Conservation (phyloP, 192 early-diverging fungal species). For the Jimgerdemannia flammicorona region DNA sequence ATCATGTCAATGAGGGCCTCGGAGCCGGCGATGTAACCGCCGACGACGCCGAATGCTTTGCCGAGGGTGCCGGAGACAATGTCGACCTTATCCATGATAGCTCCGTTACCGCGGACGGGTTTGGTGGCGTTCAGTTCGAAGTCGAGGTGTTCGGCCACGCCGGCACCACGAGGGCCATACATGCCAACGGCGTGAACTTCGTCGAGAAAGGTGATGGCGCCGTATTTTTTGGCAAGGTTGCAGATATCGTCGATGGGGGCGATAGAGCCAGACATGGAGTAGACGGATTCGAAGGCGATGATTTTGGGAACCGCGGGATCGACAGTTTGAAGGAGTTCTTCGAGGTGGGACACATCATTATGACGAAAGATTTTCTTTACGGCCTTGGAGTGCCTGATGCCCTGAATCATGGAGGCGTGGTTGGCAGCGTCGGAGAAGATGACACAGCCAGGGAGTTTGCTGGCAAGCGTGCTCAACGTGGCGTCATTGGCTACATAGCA, state of each 20-base stretch:
- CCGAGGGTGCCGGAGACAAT: slow-evolving; percentile 96
- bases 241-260: slow-evolving; percentile 90
- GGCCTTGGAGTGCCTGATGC: slow-evolving; percentile 87
- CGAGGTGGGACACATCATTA: slow-evolving; percentile 89
- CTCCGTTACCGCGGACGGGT: slow-evolving; percentile 41
- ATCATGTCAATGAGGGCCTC: slow-evolving; percentile 90
- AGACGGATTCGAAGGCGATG: slow-evolving; percentile 95
- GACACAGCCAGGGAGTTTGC: slow-evolving; percentile 85
- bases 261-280: slow-evolving; percentile 96
- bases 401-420: slow-evolving; percentile 99
- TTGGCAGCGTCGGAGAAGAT: slow-evolving; percentile 95
- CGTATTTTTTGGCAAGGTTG: slow-evolving; percentile 88
- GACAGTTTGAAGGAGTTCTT: slow-evolving; percentile 74
- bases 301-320: slow-evolving; percentile 88
- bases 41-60: slow-evolving; percentile 96
- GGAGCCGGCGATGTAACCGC: slow-evolving; percentile 94
- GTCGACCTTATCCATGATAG: slow-evolving; percentile 83
- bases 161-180: slow-evolving; percentile 91
- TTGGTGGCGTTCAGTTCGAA: slow-evolving; percentile 61
- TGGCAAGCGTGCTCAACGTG: slow-evolving; percentile 85
- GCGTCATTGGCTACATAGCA: slow-evolving; percentile 99
- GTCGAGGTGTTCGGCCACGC: slow-evolving; percentile 93
- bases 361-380: slow-evolving; percentile 89
- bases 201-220: slow-evolving; percentile 94
- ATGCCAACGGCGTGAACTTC: slow-evolving; percentile 99